phyloP scores from a whole-genome alignment of 306 rosid genomes.

The Cicer pinnatifidum region DNA sequence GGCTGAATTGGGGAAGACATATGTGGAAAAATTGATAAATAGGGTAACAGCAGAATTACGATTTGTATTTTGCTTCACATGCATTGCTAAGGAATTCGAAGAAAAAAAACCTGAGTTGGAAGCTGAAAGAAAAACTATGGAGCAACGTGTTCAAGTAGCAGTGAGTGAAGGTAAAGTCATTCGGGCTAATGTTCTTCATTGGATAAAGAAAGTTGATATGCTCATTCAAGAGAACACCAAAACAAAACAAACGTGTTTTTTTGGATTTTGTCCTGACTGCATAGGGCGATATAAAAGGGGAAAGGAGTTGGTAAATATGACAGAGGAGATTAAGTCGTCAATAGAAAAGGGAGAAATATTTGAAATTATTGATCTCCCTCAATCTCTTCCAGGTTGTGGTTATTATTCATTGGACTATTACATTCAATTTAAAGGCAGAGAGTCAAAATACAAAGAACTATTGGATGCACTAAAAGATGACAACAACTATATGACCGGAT shows the following conservation, averaged over 20 bases:
- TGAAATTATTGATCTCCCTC: background rate
- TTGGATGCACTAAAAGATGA: background rate
- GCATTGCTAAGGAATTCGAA: slow-evolving; percentile 2
- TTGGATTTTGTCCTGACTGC: slow-evolving; percentile 23
- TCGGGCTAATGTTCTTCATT: fast-evolving
- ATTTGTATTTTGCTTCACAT: background rate
- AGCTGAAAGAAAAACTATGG: background rate
- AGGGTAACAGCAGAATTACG: background rate
- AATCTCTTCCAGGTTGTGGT: background rate
- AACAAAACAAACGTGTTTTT: background rate
- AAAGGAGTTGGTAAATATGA: background rate
- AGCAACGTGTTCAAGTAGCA: background rate
- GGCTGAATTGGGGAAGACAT: background rate
- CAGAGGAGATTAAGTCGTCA: background rate
- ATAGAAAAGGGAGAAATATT: background rate
- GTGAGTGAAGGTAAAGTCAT: background rate
- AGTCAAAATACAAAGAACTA: background rate
- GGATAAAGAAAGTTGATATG: background rate
- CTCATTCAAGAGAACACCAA: slow-evolving; percentile 3
- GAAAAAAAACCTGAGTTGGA: background rate
- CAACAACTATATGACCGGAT: too few relatives aligned
- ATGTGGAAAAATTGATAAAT: background rate
- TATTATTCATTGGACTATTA: background rate
- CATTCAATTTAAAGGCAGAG: background rate
- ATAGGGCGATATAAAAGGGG: background rate